Evolutionary conservation across 2,329 filamentous ascomycete species (phyloP), one percentile per base, ranked within the genome.

Genomic region (Curvularia sp.): DNA sequence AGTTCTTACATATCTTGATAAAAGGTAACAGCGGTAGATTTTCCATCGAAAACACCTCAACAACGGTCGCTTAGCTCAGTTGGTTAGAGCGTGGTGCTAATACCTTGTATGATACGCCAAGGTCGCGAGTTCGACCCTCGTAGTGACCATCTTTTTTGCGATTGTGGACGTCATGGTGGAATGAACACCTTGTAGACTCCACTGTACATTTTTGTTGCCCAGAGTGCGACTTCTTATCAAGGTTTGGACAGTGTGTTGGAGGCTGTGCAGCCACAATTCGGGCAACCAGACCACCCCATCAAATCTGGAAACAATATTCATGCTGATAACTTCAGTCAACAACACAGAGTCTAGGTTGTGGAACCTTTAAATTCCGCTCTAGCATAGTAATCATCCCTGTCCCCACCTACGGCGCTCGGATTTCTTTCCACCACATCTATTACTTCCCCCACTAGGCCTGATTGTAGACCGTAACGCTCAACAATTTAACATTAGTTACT

Each of bases 31-130:
- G 6, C 5, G 5, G 15, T 18, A 4, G 1, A 10, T n/a, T 8
- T 9, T 36, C 12, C 54, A 53, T 57, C 53, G 43, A 60, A 57
- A 53, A 53, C 23, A 56, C n/a, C 41, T 23, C 8, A 54, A 36
- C 30, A 57, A 47, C 50, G 60, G 60, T 62, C 60, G 60, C 57
- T 62, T 62, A 62, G 56, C 56, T 59, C 56, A 59, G 56, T 59
- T 59, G 56, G 56, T 59, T 59, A 59, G 56, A 59, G 56, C 60
- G 60, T 62, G 60, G 60, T 62, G 60, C 60, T 62, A 62, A 62
- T 62, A 61, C 38, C 45, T 32, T 15, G 13, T 51, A 34, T 47
- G 32, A 27, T 13, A 60, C 58, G 58, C 58, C 58, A 60, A 60
- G 58, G 58, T 60, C 58, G 58, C 50, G 58, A 49, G 58, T 60